Evolutionary conservation across 108 stramenopile species (phyloP).

Genomic region (Cyclotella atomus): DNA sequence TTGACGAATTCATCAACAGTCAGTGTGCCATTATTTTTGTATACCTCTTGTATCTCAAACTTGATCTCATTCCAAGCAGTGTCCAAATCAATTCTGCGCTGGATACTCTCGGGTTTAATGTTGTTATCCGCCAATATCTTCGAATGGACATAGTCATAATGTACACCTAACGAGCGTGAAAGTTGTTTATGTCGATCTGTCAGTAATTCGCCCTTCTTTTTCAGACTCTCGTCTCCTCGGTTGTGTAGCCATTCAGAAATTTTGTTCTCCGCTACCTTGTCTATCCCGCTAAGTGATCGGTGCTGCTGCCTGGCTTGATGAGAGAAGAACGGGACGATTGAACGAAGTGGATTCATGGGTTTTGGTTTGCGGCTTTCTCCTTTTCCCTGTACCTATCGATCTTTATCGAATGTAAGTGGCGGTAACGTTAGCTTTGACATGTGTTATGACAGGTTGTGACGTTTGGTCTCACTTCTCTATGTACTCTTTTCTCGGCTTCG

Average conservation of each 20-base stretch:
- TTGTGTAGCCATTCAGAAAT: neutral
- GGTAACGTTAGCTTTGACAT: too few relatives aligned
- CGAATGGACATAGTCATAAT: neutral
- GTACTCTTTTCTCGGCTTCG: too few relatives aligned
- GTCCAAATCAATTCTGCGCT: neutral
- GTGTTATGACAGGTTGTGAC: too few relatives aligned
- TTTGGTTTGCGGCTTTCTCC: too few relatives aligned
- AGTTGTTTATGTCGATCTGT: neutral
- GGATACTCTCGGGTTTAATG: neutral
- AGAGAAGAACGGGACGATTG: too few relatives aligned
- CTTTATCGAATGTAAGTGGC: too few relatives aligned
- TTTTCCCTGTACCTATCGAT: too few relatives aligned
- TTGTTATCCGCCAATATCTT: constrained; percentile 7
- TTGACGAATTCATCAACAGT: neutral
- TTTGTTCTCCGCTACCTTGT: neutral
- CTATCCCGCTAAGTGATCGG: neutral
- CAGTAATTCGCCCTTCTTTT: neutral
- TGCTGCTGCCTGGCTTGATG: neutral
- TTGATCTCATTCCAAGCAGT: neutral
- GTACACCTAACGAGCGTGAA: neutral
- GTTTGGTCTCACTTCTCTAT: too few relatives aligned
- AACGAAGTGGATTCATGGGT: too few relatives aligned
- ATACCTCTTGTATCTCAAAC: neutral
- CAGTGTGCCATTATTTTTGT: neutral
- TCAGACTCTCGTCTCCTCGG: neutral